Evolutionary conservation across 768 basidiomycete species (phyloP), one percentile per base, ranked within the genome.

Genomic region (Leccinum fibrillosum): DNA sequence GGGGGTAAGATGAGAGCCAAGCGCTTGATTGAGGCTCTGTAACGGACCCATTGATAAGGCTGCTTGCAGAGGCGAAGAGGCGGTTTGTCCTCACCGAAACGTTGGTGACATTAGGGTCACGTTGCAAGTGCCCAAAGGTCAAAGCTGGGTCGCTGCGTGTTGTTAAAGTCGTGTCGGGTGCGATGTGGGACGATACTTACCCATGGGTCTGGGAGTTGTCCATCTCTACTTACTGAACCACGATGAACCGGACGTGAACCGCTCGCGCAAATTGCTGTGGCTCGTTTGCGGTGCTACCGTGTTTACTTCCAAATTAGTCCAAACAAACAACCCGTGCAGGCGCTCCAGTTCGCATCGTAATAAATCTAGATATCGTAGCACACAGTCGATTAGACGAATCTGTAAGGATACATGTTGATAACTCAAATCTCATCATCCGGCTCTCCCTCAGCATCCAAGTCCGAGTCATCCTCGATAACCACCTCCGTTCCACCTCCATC

Each of bases 11-110:
- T 84, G 84, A 7, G 74, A 69, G 37, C 82, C 84, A 50, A 87
- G 74, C 26, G 86, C 86, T 68, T 86, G 84, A 28, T 82, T 81
- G 58, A 87, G 73, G 66, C 83, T 82, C 78, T 83, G 80, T 12
- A 42, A 55, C 3, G 51, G 32, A 49, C 51, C 52, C 49, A 62
- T 49, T 45, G 62, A 67, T 69, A 67, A 69, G 69, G 62, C 64
- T 62, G 66, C 25, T 69, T 71, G 66, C 55, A 57, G 56, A 57
- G 19, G 42, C 53, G 54, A 58, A 60, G 60, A 52, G 67, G 64
- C 50, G 62, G 19, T 62, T 42, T 57, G 70, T 64, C 71, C 83
- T 71, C 74, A 86, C 85, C 69, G 84, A 83, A 74, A 81, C 81
- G 67, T 79, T 81, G 75, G 74, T 72, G 71, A 85, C 84, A 30